Evolutionary conservation across 495 filamentous ascomycete genomes (phyloP).

Genomic region (Penicillium arizonense): DNA sequence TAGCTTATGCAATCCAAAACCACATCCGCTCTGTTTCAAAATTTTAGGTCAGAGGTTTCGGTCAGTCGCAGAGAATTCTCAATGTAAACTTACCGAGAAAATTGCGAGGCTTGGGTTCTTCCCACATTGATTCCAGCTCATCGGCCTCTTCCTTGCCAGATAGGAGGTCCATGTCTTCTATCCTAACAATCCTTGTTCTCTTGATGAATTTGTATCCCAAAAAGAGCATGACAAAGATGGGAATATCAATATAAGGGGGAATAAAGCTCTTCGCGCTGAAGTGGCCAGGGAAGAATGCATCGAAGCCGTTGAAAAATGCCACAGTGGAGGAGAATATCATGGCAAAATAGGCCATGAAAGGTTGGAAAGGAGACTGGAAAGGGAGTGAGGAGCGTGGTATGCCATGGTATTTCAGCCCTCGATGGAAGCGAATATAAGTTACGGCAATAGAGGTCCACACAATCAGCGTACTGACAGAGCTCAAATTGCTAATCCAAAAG

Average conservation of each 20-base stretch:
- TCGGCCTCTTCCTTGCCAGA: constrained; percentile 36
- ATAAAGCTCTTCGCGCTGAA: constrained; percentile 32
- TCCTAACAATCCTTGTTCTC: constrained; percentile 50
- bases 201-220: constrained; percentile 54
- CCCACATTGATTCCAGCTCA: constrained; percentile 17
- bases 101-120: constrained; percentile 22
- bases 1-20: constrained; percentile 2
- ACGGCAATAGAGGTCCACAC: constrained; percentile 55
- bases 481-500: constrained; percentile 55
- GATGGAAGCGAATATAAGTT: constrained; percentile 55
- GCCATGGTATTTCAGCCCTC: constrained; percentile 46
- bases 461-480: constrained; percentile 51
- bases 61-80: too few relatives aligned
- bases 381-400: constrained; percentile 44
- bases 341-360: constrained; percentile 47
- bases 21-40: background rate
- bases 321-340: constrained; percentile 50
- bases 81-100: constrained; percentile 15
- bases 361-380: constrained; percentile 50
- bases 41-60: background rate
- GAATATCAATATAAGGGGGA: constrained; percentile 47
- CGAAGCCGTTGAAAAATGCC: constrained; percentile 56
- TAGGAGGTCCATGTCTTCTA: constrained; percentile 42
- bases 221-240: constrained; percentile 50
- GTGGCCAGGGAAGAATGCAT: constrained; percentile 54